Evolutionary conservation across 768 basidiomycete species (phyloP), one percentile per base, ranked within the genome.

Genomic region (Rhodosporidiobolus sp.): DNA sequence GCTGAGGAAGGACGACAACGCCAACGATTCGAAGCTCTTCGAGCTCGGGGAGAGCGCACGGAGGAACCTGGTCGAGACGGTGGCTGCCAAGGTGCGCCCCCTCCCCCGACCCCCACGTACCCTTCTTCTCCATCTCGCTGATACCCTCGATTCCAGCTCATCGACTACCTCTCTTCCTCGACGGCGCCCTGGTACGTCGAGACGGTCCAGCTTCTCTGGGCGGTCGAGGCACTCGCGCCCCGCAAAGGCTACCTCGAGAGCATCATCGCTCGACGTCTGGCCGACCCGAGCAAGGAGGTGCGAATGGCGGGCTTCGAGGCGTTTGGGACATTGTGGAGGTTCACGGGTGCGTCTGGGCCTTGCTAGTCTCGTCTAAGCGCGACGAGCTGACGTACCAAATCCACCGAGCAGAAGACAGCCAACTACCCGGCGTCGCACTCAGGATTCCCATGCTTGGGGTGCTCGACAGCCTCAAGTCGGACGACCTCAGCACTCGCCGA

Each of bases 281-380:
- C 85, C 17, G 86, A 88, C 12, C 79, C 84, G 0, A 84, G 87
- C 45, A 81, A 83, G 12, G 78, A 78, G 4, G 83, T 84, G 53
- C 82, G 85, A 5, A 81, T 85, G 26, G 85, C 86, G 28, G 86
- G 88, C 3, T 91, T 88, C 78, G 90, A 95, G 75, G 90, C 90
- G 0, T 97, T 99, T 80, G 94, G 95, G 5, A 87, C 91, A 7
- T 82, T 99, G 11, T 99, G 95, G 95, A 86, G 93, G 68, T 82
- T 94, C 68, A 89, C 89, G 60, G 92, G 94, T 90, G 59, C 70
- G 84, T 77, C 28, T 0, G 53, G 24, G 60, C 28, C 49, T 34
- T 11, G 48, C 14, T 32, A 10, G 16, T 16, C 26, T 24, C 14
- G 4, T 20, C 2, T 30, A 22, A 12, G 4, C 1, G 9, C 17